Percentiles rank a stretch among this genome's conserved stretches.
phyloP scores from a whole-genome alignment of 495 filamentous ascomycete genomes.

The Astrothelium subdiscretum region DNA sequence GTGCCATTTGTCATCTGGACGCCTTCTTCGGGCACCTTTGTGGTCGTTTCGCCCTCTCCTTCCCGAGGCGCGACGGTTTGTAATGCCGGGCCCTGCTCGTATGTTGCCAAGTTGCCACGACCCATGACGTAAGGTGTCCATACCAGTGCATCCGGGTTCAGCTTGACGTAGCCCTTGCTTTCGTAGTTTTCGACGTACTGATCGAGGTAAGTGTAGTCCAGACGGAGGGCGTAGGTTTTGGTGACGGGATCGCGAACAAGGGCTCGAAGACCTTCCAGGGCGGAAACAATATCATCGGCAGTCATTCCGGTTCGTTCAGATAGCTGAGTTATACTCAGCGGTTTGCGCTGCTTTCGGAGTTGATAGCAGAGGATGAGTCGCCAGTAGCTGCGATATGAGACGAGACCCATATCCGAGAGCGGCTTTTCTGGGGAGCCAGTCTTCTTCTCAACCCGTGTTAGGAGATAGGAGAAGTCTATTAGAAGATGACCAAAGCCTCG shows the following conservation, averaged over 20 bases:
- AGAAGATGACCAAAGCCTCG: conserved; percentile 94
- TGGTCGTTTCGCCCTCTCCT: conserved; percentile 43
- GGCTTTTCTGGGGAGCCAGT: conserved; percentile 96
- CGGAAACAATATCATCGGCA: conserved; percentile 88
- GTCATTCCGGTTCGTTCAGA: conserved; percentile 92
- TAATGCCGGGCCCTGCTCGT: conserved; percentile 69
- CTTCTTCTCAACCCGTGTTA: conserved; percentile 85
- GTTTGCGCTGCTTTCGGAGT: conserved; percentile 8
- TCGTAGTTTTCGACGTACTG: conserved; percentile 82
- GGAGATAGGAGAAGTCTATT: conserved; percentile 95
- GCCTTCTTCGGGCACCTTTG: conserved; percentile 26
- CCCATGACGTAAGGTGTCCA: conserved; percentile 99
- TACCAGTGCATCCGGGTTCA: conserved; percentile 69
- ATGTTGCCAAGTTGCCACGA: conserved; percentile 52
- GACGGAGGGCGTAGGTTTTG: conserved; percentile 72
- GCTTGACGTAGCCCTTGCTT: conserved; percentile 68
- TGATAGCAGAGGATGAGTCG: conserved; percentile 60
- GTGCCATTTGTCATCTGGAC: conserved; percentile 21
- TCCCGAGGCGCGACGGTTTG: conserved; percentile 80
- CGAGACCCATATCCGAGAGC: conserved; percentile 91
- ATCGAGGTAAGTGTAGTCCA: conserved; percentile 70
- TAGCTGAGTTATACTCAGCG: conserved; percentile 60
- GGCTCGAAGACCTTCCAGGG: conserved; percentile 76
- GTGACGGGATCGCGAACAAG: conserved; percentile 84
- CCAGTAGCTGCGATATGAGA: conserved; percentile 97